Evolutionary conservation across 176 grass and related monocot genomes (phyloP).

Genomic region (Triticum timopheevii): DNA sequence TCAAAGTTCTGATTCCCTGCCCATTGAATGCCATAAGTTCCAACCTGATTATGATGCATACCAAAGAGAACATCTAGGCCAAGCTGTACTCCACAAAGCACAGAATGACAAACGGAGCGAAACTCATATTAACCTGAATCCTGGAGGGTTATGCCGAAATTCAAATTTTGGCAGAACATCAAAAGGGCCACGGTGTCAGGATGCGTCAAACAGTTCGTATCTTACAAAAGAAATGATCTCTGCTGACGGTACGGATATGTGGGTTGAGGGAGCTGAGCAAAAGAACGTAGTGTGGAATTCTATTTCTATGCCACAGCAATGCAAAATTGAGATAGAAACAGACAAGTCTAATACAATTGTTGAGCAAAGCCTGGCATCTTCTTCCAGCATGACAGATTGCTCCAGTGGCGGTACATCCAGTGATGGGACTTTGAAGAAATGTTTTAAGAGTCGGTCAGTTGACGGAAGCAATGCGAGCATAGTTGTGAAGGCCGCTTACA

Average conservation of each 20-base stretch:
- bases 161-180: constrained; percentile 8
- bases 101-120: neutral
- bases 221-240: neutral
- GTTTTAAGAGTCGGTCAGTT: neutral
- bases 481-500: constrained; percentile 56
- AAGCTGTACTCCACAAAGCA: neutral
- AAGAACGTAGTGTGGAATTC: neutral
- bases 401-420: constrained; percentile 45
- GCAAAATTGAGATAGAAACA: neutral
- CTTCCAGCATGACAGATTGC: constrained; percentile 42
- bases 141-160: neutral
- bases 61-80: neutral
- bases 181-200: neutral
- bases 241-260: neutral
- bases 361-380: constrained; percentile 35
- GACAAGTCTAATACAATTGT: neutral
- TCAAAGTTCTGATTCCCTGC: neutral
- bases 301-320: constrained; percentile 5
- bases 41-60: neutral
- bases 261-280: neutral
- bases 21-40: neutral
- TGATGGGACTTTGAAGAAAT: constrained; percentile 30
- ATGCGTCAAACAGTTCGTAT: neutral
- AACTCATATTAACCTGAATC: constrained; percentile 2
- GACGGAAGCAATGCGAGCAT: neutral